Percentiles rank a stretch among this genome's conserved stretches.
Evolutionary conservation across 192 early-diverging fungal genomes (phyloP).

Genomic region (Geranomyces michiganensis): DNA sequence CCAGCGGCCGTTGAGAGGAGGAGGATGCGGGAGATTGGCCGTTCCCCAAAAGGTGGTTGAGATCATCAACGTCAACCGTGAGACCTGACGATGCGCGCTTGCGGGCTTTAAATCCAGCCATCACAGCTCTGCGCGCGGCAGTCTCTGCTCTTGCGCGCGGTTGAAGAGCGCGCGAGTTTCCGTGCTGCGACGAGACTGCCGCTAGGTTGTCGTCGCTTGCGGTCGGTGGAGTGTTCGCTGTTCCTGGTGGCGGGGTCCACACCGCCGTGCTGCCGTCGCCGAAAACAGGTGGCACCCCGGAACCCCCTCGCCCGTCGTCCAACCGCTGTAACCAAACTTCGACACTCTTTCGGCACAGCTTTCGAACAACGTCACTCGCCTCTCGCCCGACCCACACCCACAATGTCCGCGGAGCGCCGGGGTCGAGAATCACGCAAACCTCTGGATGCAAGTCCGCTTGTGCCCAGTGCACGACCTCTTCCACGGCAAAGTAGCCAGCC

Average conservation of each 20-base stretch:
- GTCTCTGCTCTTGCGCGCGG: conserved; percentile 6
- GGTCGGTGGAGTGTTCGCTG: not conserved
- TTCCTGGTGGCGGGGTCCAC: not conserved
- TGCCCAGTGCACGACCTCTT: conserved; percentile 43
- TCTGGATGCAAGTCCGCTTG: conserved; percentile 48
- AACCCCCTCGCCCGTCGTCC: conserved; percentile 43
- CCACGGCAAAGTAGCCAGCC: conserved; percentile 47
- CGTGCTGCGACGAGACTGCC: not conserved
- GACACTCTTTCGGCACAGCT: conserved; percentile 51
- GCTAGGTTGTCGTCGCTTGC: not conserved
- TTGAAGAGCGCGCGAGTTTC: not conserved
- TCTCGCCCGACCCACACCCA: conserved; percentile 55
- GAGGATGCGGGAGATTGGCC: too few relatives aligned
- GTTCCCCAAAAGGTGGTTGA: not conserved
- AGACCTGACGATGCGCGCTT: not conserved
- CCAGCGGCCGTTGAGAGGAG: not conserved
- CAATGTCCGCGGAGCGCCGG: conserved; percentile 41
- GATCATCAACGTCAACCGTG: not conserved
- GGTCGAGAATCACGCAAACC: conserved; percentile 55
- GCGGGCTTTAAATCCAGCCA: conserved; percentile 16
- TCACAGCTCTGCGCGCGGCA: conserved; percentile 22
- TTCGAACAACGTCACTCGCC: conserved; percentile 53
- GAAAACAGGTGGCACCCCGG: conserved; percentile 6
- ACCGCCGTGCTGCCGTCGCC: not conserved
- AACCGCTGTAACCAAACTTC: conserved; percentile 56